A percentile compares a stretch with the other conserved stretches of the same genome.
These are phyloP conservation scores for Fusarium acutatum DNA, from an alignment of 2,329 filamentous ascomycete genomes.

Conservation along the genomic window DNA sequence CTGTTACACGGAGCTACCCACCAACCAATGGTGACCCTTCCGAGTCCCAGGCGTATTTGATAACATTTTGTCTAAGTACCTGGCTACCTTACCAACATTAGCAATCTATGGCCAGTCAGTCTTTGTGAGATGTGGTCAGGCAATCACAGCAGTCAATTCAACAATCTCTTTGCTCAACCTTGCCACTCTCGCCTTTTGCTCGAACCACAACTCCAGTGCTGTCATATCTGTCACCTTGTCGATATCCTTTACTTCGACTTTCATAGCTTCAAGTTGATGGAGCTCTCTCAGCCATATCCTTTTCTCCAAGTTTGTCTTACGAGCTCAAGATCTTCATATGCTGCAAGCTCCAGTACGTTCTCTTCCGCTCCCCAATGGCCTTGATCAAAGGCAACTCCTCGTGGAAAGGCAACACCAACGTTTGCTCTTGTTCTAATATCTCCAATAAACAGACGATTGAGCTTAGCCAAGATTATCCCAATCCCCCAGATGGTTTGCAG, in stretches of 20 bases:
- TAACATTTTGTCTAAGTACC: background rate
- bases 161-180: background rate
- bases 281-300: background rate
- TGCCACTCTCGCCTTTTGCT: background rate
- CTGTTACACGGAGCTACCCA: background rate
- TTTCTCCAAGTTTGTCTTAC: background rate
- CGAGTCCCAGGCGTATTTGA: too few relatives aligned
- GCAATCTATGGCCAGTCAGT: background rate
- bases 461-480: background rate
- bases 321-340: background rate
- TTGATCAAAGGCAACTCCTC: too few relatives aligned
- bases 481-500: too few relatives aligned
- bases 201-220: background rate
- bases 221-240: accelerated
- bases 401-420: background rate
- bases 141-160: background rate
- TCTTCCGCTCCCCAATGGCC: background rate
- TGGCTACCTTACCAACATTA: background rate
- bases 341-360: background rate
- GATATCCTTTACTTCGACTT: background rate
- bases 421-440: background rate
- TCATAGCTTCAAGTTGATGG: background rate
- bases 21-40: background rate
- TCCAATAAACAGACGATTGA: background rate
- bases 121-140: background rate